A percentile compares a stretch with the other conserved stretches of the same genome.
These are phyloP conservation scores for Aphanomyces stellatus DNA, from an alignment of 352 stramenopile species.

Conservation along the genomic window DNA sequence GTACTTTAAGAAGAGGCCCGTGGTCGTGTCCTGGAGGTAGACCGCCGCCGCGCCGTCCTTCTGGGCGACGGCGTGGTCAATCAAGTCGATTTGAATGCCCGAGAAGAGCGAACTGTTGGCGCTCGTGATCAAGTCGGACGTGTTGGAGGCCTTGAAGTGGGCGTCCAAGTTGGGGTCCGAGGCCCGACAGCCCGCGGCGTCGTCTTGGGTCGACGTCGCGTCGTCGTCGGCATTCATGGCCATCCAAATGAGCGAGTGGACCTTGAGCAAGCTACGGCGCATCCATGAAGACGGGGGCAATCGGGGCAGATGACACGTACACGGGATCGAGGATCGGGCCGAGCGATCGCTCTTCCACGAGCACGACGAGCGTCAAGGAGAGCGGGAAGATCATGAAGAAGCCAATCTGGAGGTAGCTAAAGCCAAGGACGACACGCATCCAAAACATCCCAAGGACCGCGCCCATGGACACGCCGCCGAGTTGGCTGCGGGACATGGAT, in stretches of 20 bases:
- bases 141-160: constrained; percentile 9
- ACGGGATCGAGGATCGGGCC: constrained; percentile 2
- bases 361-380: constrained; percentile 5
- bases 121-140: constrained; percentile 14
- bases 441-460: constrained; percentile 20
- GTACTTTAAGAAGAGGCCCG: constrained; percentile 15
- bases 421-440: constrained; percentile 16
- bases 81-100: constrained; percentile 2
- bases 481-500: too few relatives aligned
- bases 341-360: constrained; percentile 12
- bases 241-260: constrained; percentile 5
- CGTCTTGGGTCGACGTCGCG: not conserved
- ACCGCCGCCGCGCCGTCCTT: not conserved
- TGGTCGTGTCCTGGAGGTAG: constrained; percentile 18
- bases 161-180: not conserved
- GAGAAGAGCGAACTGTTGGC: constrained; percentile 16
- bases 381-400: constrained; percentile 20
- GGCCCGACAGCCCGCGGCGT: not conserved
- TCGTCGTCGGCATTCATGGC: constrained; percentile 2
- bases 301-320: not conserved
- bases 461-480: constrained; percentile 12
- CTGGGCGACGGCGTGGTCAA: not conserved
- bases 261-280: constrained; percentile 2
- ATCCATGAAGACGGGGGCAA: not conserved
- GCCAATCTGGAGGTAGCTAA: constrained; percentile 8